Conservation (phyloP, 2,329 filamentous ascomycete genomes). For the Cordyceps cicadae region DNA sequence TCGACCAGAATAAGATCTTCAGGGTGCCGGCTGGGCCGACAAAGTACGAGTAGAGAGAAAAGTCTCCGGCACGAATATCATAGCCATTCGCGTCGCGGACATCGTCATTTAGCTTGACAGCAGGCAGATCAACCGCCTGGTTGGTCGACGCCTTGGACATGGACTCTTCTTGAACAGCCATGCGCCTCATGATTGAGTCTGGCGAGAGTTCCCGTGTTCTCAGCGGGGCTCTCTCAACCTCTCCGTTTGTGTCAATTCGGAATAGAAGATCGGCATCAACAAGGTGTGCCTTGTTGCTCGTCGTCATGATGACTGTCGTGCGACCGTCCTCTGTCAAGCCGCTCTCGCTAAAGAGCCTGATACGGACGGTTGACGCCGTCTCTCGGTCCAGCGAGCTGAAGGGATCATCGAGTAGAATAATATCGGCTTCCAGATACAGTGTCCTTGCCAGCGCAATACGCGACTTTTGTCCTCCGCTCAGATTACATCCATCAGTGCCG, state of each 20-base stretch:
- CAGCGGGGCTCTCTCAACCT: background rate
- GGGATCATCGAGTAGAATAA: constrained; percentile 75
- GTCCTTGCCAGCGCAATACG: constrained; percentile 60
- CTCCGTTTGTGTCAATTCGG: background rate
- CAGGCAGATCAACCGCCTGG: background rate
- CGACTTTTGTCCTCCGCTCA: constrained; percentile 18
- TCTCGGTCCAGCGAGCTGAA: background rate
- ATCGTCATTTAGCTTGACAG: background rate
- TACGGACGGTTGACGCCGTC: constrained; percentile 11
- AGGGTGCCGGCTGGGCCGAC: background rate
- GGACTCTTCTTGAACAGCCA: background rate
- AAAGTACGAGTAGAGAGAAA: constrained; percentile 3
- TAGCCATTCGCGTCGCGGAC: background rate
- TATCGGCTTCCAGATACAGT: constrained; percentile 80
- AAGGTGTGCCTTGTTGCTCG: background rate
- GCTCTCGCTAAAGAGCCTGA: constrained; percentile 11
- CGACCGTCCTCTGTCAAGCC: constrained; percentile 13
- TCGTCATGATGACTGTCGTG: constrained; percentile 13
- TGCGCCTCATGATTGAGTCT: background rate
- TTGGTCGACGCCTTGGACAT: background rate
- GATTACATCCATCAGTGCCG: constrained; percentile 12
- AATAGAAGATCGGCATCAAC: background rate
- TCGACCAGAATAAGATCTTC: background rate
- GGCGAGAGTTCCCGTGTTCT: background rate
- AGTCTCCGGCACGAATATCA: background rate